phyloP scores from a whole-genome alignment of 1,284 basidiomycete genomes.

The Cutaneotrichosporon cavernicola region DNA sequence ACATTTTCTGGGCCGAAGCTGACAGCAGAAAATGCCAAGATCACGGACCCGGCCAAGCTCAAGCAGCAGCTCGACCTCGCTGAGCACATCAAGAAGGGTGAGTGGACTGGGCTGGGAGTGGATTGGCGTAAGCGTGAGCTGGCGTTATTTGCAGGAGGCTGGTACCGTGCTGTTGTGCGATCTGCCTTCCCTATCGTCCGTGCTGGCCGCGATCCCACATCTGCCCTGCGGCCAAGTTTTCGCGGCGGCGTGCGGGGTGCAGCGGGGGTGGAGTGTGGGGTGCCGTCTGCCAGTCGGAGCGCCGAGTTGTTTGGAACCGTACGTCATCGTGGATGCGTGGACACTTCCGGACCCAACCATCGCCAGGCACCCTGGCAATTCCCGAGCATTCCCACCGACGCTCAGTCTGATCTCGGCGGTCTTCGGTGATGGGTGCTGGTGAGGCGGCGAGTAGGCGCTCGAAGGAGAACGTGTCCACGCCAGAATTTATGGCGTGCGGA shows the following conservation, averaged over 20 bases:
- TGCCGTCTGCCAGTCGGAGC: not conserved
- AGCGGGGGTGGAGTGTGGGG: not conserved
- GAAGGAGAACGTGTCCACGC: no score
- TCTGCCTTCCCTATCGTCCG: not conserved
- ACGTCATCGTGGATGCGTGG: not conserved
- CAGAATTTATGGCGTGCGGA: no score
- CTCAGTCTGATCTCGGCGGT: no score
- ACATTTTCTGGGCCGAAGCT: not conserved
- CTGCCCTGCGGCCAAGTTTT: not conserved
- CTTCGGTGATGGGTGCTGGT: no score
- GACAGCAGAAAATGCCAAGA: conserved; percentile 65
- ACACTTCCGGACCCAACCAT: not conserved
- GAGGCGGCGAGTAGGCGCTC: no score
- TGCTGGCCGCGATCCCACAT: not conserved
- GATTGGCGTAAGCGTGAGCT: not conserved
- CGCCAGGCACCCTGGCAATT: not conserved
- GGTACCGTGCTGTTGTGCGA: not conserved
- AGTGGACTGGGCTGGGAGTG: conserved; percentile 30
- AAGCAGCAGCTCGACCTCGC: conserved; percentile 74
- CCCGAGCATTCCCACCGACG: not conserved
- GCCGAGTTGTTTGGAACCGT: not conserved
- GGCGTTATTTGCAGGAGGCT: not conserved
- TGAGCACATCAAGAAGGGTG: conserved; percentile 86
- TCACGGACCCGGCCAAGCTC: conserved; percentile 69
- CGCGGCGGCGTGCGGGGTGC: not conserved